Conservation (phyloP, 2,329 filamentous ascomycete species). For the Curvularia hawaiiensis region DNA sequence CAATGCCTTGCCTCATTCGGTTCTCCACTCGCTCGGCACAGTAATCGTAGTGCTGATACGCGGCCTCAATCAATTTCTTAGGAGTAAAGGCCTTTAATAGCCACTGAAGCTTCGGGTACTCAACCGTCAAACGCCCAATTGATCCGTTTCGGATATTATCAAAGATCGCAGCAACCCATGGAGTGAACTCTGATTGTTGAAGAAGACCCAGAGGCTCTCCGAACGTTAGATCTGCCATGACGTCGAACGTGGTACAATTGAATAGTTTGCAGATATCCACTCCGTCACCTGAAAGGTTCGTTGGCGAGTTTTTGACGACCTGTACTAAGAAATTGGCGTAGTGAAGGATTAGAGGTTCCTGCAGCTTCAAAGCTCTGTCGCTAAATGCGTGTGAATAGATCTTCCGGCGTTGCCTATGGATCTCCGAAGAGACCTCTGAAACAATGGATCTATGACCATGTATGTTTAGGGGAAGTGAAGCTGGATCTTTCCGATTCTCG, state of each 20-base stretch:
- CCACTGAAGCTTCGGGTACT: neutral
- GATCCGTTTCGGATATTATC: conserved; percentile 12
- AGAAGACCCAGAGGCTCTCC: conserved; percentile 35
- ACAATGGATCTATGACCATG: neutral
- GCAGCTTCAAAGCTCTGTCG: conserved; percentile 40
- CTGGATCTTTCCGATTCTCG: neutral
- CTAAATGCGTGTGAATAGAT: conserved; percentile 43
- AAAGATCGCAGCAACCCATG: conserved; percentile 39
- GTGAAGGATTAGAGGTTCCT: conserved; percentile 41
- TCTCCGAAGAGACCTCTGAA: neutral
- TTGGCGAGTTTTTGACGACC: neutral
- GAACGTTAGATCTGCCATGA: conserved; percentile 38
- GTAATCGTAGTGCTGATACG: conserved; percentile 14
- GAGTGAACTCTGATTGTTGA: conserved; percentile 21
- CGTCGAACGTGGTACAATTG: conserved; percentile 2
- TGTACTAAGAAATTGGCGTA: conserved; percentile 33
- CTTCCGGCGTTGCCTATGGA: neutral
- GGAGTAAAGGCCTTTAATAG: neutral
- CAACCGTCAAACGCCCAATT: fast-evolving
- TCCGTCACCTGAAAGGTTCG: neutral
- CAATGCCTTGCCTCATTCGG: conserved; percentile 5
- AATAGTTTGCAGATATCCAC: neutral
- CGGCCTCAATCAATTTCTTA: conserved; percentile 11
- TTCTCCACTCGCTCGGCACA: conserved; percentile 1
- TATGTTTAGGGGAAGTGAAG: neutral